Evolutionary conservation across 768 basidiomycete genomes (phyloP), one percentile per base, ranked within the genome.

Genomic region (Phlebiopsis gigantea): DNA sequence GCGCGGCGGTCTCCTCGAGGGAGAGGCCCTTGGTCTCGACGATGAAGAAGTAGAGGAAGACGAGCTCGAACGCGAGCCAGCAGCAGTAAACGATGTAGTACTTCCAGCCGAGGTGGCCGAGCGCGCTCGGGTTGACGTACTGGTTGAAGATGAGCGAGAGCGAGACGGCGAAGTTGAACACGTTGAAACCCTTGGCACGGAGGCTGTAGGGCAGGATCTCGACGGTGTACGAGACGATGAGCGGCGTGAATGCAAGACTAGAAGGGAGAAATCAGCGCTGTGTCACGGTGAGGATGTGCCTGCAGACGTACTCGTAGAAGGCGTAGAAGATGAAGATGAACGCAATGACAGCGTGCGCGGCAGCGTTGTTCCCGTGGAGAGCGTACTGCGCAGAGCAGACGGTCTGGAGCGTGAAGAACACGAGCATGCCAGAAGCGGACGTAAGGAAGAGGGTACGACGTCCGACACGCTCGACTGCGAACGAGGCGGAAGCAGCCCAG

Each of bases 141-240:
- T 91, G 90, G 69, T 92, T 93, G 73, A 95, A 90, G 70, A 95
- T 88, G 62, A 93, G 83, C 5, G 90, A 80, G 55, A 87, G 62
- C 12, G 88, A 90, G 68, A 90, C 81, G 57, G 80, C 73, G 68
- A 93, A 87, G 72, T 83, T 88, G 78, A 93, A 90, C 55, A 93
- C 65, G 61, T 79, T 87, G 76, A 90, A 85, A 53, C 91, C 90
- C 77, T 92, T 93, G 62, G 90, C 90, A 69, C 92, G 90, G 56
- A 94, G 75, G 28, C 75, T 72, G 75, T 79, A 93, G 5, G 92
- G 92, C 53, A 94, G 74, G 71, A 95, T 94, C 71, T 96, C 93
- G 61, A 93, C 79, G 44, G 90, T 89, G 75, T 94, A 93, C 0
- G 87, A 82, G 55, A 93, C 85, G 62, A 92, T 86, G 58, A 94